phyloP scores from a whole-genome alignment of 2,329 filamentous ascomycete species.

The Eurotiales sp. region DNA sequence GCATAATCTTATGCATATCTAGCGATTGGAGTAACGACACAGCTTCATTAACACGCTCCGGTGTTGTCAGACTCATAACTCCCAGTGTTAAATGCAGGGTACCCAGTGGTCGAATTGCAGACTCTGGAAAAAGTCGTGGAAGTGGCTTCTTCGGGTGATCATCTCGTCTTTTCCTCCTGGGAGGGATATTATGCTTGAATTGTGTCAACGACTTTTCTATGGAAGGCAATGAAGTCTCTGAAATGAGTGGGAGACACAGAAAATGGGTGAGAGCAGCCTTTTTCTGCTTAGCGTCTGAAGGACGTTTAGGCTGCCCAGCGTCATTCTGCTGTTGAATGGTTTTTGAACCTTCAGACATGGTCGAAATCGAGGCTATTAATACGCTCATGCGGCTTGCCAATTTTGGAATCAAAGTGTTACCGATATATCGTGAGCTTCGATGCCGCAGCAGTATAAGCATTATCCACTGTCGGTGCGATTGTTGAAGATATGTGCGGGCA shows the following conservation, averaged over 20 bases:
- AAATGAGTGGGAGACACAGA: constrained; percentile 59
- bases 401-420: neutral
- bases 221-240: constrained; percentile 57
- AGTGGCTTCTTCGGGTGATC: constrained; percentile 14
- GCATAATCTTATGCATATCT: constrained; percentile 40
- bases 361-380: neutral
- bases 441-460: neutral
- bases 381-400: neutral
- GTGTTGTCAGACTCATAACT: constrained; percentile 68
- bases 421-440: constrained; percentile 1
- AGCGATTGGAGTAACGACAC: constrained; percentile 42
- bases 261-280: constrained; percentile 43
- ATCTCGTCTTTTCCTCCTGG: constrained; percentile 10
- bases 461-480: neutral
- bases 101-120: constrained; percentile 70
- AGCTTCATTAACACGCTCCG: constrained; percentile 48
- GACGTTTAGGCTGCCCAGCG: neutral
- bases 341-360: neutral
- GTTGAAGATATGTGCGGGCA: neutral
- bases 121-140: constrained; percentile 53
- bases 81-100: constrained; percentile 84
- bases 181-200: constrained; percentile 58
- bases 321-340: neutral
- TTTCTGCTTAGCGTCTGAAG: constrained; percentile 17
- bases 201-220: constrained; percentile 59